Conservation (phyloP, 495 filamentous ascomycete species). For the Tuber microsphaerosporum region DNA sequence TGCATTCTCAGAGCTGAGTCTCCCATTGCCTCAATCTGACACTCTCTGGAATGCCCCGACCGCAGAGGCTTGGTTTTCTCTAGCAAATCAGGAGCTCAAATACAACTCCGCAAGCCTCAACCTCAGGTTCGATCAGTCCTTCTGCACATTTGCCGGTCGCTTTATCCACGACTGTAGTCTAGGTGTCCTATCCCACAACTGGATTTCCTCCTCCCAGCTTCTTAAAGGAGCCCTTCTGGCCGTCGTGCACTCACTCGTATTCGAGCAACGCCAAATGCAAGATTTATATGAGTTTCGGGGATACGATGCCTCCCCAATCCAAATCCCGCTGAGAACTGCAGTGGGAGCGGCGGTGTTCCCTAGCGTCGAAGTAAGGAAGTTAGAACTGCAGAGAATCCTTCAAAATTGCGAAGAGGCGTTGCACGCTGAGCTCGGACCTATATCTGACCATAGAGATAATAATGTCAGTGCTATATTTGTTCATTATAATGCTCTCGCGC, state of each 20-base stretch:
- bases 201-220: background rate
- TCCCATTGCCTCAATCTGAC: background rate
- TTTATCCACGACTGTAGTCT: background rate
- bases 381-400: background rate
- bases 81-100: background rate
- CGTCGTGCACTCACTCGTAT: background rate
- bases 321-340: background rate
- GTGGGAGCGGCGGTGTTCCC: background rate
- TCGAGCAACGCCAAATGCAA: constrained; percentile 1
- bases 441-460: background rate
- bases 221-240: constrained; percentile 1
- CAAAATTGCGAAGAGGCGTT: background rate
- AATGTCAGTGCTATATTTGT: constrained; percentile 1
- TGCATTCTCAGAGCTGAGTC: background rate
- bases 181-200: background rate
- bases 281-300: constrained; percentile 1
- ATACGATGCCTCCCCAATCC: background rate
- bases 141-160: constrained; percentile 2
- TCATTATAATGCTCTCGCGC: background rate
- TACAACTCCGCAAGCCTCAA: background rate
- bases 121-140: constrained; percentile 1
- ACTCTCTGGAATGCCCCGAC: background rate
- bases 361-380: background rate
- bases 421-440: background rate
- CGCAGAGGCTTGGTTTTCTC: background rate